phyloP scores from a whole-genome alignment of 345 rosid species.

The Luvunga scandens region DNA sequence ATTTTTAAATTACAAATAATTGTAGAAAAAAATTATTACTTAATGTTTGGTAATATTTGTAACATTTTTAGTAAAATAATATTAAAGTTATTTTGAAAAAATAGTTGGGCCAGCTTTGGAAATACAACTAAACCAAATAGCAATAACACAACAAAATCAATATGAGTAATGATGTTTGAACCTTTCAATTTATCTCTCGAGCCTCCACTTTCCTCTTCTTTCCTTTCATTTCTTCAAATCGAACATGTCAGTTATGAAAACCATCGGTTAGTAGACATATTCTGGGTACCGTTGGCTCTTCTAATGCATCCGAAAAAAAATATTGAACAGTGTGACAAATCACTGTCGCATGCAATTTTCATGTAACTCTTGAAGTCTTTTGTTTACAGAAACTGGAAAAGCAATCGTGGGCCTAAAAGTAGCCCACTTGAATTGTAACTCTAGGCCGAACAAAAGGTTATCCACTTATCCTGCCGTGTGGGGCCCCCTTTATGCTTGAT shows the following conservation, averaged over 20 bases:
- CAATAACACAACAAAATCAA: not conserved
- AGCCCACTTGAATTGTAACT: not conserved
- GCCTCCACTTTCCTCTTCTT: too few relatives aligned
- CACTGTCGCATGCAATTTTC: slow-evolving; percentile 2
- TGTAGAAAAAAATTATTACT: too few relatives aligned
- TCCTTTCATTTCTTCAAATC: too few relatives aligned
- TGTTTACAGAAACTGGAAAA: not conserved
- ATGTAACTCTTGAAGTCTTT: not conserved
- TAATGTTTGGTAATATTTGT: too few relatives aligned
- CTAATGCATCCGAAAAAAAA: not conserved
- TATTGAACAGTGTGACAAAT: not conserved
- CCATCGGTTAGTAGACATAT: not conserved
- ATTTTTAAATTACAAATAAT: too few relatives aligned
- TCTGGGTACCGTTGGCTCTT: not conserved
- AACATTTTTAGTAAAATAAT: too few relatives aligned
- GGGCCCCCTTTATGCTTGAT: too few relatives aligned
- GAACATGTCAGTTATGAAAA: too few relatives aligned
- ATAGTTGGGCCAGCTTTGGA: too few relatives aligned
- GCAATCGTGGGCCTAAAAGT: not conserved
- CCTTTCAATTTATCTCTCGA: too few relatives aligned
- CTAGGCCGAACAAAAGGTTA: not conserved
- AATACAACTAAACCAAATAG: not conserved
- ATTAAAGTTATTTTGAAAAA: too few relatives aligned
- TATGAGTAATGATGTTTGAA: too few relatives aligned
- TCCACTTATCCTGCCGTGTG: not conserved